A percentile compares a stretch with the other conserved stretches of the same genome.
Evolutionary conservation across 345 rosid species (phyloP).

Genomic region (Odontarrhena argentea): DNA sequence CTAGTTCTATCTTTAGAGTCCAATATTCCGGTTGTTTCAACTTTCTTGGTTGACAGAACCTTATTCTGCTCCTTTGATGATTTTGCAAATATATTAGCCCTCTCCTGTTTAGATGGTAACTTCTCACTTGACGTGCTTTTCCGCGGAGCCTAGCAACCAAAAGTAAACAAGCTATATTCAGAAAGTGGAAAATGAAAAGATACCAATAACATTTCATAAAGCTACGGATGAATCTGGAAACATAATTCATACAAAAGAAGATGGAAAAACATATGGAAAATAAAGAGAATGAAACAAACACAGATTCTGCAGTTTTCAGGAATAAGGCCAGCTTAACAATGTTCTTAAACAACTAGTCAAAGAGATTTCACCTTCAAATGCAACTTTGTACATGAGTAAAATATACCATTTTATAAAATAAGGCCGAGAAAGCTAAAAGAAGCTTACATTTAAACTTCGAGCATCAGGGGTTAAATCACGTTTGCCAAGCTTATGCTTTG

Average conservation of each 20-base stretch:
- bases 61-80: conserved; percentile 63
- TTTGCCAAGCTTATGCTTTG: conserved; percentile 48
- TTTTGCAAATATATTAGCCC: conserved; percentile 50
- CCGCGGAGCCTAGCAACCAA: conserved; percentile 68
- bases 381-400: conserved; percentile 7
- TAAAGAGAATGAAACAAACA: not conserved
- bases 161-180: conserved; percentile 18
- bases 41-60: conserved; percentile 55
- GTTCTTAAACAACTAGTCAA: not conserved
- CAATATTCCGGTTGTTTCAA: conserved; percentile 47
- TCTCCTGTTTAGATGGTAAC: conserved; percentile 60
- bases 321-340: not conserved
- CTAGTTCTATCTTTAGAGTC: conserved; percentile 59
- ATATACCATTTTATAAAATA: conserved; percentile 7
- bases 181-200: not conserved
- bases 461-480: conserved; percentile 59
- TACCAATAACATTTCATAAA: not conserved
- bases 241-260: not conserved
- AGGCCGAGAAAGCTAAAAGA: conserved; percentile 10
- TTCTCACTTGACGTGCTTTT: conserved; percentile 77
- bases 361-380: conserved; percentile 10
- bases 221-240: conserved; percentile 7
- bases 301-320: not conserved
- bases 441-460: conserved; percentile 68
- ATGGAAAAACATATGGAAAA: not conserved